Percentiles rank a stretch among this genome's conserved stretches.
Conservation (phyloP, 1,284 basidiomycete genomes). For the Trametes pubescens region DNA sequence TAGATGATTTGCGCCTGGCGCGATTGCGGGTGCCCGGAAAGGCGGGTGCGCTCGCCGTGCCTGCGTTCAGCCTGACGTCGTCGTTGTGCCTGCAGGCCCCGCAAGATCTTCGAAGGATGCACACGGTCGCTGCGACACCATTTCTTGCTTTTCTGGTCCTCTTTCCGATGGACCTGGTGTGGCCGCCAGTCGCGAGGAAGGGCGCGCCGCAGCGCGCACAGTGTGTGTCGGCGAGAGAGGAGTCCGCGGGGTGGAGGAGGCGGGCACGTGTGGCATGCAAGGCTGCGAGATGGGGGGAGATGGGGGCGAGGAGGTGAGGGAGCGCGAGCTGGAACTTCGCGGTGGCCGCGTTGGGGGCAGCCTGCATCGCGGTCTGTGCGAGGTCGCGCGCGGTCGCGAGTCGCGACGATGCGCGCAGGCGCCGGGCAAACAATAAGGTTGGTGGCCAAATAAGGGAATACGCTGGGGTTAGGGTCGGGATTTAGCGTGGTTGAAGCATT, state of each 20-base stretch:
- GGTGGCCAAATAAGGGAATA: constrained; percentile 34
- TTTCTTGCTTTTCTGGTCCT: constrained; percentile 15
- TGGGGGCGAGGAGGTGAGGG: constrained; percentile 53
- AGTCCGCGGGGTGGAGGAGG: constrained; percentile 42
- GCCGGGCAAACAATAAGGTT: constrained; percentile 26
- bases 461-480: constrained; percentile 22
- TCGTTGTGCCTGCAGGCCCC: constrained; percentile 35
- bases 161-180: constrained; percentile 37
- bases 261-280: constrained; percentile 58
- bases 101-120: constrained; percentile 38
- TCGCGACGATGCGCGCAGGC: constrained; percentile 4
- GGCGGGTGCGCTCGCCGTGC: constrained; percentile 19
- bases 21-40: constrained; percentile 31
- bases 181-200: constrained; percentile 44
- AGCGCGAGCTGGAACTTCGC: constrained; percentile 57
- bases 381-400: neutral
- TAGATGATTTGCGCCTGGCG: constrained; percentile 19
- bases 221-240: constrained; percentile 41
- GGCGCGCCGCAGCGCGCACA: constrained; percentile 63
- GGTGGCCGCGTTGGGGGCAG: constrained; percentile 42
- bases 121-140: constrained; percentile 10
- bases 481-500: constrained; percentile 28
- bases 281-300: constrained; percentile 65
- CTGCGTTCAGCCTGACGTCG: constrained; percentile 31
- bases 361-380: constrained; percentile 25